Evolutionary conservation across 2,329 filamentous ascomycete genomes (phyloP), one percentile per base, ranked within the genome.

Genomic region (Scedosporium boydii): DNA sequence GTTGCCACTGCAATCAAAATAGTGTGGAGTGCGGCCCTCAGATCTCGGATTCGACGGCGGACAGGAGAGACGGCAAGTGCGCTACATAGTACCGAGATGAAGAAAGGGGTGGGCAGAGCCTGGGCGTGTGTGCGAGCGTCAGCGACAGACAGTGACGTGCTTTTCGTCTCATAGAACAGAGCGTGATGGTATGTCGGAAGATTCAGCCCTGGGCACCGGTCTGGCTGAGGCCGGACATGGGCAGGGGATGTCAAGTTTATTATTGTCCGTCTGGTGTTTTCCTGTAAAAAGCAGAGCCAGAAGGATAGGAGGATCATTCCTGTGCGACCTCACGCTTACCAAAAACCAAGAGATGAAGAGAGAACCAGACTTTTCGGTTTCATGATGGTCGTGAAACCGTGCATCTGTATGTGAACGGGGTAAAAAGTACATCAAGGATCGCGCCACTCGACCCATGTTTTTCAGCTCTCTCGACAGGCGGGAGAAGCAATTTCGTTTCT

Each of bases 31-130:
- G 34, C 34, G n/a, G 58, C 34, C 23, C 44, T 60, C 46, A 29
- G 58, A 18, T n/a, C 6, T n/a, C 27, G 42, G 41, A 12, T 60
- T 18, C 58, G 44, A 23, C 18, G 27, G 41, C 10, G 34, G 60
- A 61, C 48, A 57, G 46, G 26, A 44, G 59, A 63, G 4, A 68
- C 68, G 66, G 62, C 66, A 21, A 12, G 34, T 38, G 34, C 4
- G 34, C 34, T 12, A 38, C 34, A 12, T 38, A 38, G 34, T 38
- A 38, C 34, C 34, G 34, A 38, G 34, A 38, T 38, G 34, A 38
- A 38, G 34, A 38, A 38, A 12, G 34, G 34, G 34, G 10, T 14
- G 34, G 34, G 34, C 34, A 38, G 34, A 38, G 34, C 34, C 6
- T 14, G 34, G 34, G 9, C n/a, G n/a, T 12, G 34, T 38, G 34